phyloP scores from a whole-genome alignment of 2,329 filamentous ascomycete genomes.

The Bretziella fagacearum region DNA sequence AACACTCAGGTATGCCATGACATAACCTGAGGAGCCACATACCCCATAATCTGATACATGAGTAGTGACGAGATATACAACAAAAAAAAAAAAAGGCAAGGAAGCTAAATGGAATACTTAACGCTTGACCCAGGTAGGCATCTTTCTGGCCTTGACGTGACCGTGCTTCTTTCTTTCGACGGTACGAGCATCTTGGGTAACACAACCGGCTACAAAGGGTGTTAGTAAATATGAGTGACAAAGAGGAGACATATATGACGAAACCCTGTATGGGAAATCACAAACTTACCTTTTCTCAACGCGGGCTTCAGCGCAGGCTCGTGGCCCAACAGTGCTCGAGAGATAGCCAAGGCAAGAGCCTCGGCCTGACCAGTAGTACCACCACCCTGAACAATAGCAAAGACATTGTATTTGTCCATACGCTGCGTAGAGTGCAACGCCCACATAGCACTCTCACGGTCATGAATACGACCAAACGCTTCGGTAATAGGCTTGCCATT shows the following conservation, averaged over 20 bases:
- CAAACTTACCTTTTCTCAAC: constrained; percentile 63
- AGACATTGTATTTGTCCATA: constrained; percentile 94
- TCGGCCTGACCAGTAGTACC: constrained; percentile 93
- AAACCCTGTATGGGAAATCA: constrained; percentile 10
- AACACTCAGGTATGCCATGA: not conserved
- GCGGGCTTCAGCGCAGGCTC: constrained; percentile 82
- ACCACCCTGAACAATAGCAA: constrained; percentile 68
- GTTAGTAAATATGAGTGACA: constrained; percentile 25
- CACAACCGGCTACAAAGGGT: constrained; percentile 56
- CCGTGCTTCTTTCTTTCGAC: constrained; percentile 98
- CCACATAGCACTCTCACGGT: constrained; percentile 90
- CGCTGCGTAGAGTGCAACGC: constrained; percentile 66
- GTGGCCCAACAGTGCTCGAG: constrained; percentile 74
- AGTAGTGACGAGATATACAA: not conserved
- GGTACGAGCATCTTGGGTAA: constrained; percentile 76
- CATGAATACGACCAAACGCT: constrained; percentile 74
- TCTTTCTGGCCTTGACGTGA: constrained; percentile 92
- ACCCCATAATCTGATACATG: not conserved
- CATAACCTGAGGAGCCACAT: not conserved
- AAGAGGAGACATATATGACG: constrained; percentile 12
- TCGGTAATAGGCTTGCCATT: constrained; percentile 77
- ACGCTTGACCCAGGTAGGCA: constrained; percentile 92
- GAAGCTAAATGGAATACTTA: constrained; percentile 20
- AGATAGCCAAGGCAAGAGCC: constrained; percentile 76
- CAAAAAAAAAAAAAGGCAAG: not conserved